Evolutionary conservation across 169 alveolate genomes (phyloP).

Genomic region (Plasmodium ovale): DNA sequence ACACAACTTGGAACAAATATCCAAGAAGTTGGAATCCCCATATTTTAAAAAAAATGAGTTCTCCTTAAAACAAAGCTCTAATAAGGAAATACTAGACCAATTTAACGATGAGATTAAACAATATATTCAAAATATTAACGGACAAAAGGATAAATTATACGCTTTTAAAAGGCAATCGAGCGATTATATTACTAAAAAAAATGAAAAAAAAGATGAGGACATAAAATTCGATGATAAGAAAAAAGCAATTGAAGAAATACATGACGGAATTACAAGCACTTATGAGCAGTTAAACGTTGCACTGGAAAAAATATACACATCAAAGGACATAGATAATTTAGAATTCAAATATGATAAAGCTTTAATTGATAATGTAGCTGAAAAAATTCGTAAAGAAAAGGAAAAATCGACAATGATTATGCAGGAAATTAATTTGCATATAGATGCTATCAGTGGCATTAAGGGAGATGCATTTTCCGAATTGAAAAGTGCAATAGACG

Average conservation of each 20-base stretch:
- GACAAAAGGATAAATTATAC: slow-evolving; percentile 1
- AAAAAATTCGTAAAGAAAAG: background rate
- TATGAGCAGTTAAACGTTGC: background rate
- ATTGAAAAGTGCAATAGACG: background rate
- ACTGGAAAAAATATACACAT: background rate
- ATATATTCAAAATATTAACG: background rate
- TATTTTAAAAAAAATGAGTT: background rate
- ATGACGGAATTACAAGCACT: background rate
- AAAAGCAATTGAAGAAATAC: slow-evolving; percentile 5
- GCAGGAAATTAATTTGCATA: background rate
- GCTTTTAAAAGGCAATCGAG: background rate
- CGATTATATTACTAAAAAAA: background rate
- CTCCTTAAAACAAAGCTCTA: background rate
- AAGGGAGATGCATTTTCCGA: background rate
- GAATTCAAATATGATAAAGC: slow-evolving; percentile 4
- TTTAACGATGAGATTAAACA: background rate
- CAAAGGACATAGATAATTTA: background rate
- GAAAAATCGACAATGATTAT: background rate
- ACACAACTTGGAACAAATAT: background rate
- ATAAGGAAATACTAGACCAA: background rate
- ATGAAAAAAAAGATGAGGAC: background rate
- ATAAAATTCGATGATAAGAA: background rate
- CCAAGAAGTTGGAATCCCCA: background rate
- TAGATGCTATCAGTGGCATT: background rate
- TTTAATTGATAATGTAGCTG: background rate